These are phyloP conservation scores for Backusella parvicylindrica DNA, from an alignment of 192 early-diverging fungal genomes.

Conservation along the genomic window DNA sequence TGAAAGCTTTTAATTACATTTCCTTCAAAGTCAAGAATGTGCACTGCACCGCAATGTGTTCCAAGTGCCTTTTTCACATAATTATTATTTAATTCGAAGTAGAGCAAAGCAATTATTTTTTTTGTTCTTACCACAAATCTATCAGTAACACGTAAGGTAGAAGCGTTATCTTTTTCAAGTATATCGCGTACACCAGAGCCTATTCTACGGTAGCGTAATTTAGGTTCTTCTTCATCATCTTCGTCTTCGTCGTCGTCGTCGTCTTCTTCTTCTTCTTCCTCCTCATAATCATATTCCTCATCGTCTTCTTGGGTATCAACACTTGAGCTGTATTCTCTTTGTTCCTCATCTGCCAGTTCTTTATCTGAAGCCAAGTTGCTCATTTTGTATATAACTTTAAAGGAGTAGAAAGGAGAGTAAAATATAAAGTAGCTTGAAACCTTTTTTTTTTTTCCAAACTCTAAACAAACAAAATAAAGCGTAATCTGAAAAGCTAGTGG, in stretches of 20 bases:
- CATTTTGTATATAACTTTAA: background rate
- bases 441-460: background rate
- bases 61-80: constrained; percentile 61
- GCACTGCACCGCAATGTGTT: constrained; percentile 87
- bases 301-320: constrained; percentile 60
- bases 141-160: constrained; percentile 74
- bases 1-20: constrained; percentile 84
- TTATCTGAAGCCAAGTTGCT: background rate
- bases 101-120: background rate
- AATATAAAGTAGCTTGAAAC: background rate
- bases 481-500: background rate
- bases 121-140: constrained; percentile 70
- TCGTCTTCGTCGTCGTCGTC: constrained; percentile 45
- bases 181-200: constrained; percentile 70
- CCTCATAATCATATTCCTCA: constrained; percentile 27
- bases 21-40: constrained; percentile 90
- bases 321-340: background rate
- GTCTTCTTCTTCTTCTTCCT: constrained; percentile 37
- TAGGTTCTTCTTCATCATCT: constrained; percentile 89
- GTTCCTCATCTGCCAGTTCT: background rate
- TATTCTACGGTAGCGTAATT: constrained; percentile 86
- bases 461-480: background rate
- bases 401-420: background rate
- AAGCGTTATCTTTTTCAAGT: constrained; percentile 85
- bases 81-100: no score